Evolutionary conservation across 1,284 basidiomycete genomes (phyloP).

Genomic region (Ustilago lituana): DNA sequence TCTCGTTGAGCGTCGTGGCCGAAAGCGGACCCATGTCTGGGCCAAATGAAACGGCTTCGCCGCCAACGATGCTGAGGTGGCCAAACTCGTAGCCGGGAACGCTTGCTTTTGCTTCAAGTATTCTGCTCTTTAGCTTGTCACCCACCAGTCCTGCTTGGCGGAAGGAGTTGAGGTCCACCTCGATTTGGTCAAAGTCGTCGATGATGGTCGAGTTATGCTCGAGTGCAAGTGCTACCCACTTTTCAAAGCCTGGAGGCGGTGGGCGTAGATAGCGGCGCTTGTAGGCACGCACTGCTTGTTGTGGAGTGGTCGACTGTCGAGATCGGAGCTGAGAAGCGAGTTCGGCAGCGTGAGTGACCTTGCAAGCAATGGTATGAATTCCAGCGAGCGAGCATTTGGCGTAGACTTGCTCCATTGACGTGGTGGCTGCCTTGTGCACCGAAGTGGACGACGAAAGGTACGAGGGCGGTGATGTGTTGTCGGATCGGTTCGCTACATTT

Average conservation of each 20-base stretch:
- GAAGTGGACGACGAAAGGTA: conserved; percentile 15
- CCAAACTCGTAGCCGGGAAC: conserved; percentile 11
- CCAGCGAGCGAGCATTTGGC: conserved; percentile 3
- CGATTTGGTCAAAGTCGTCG: conserved; percentile 39
- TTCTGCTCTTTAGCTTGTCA: conserved; percentile 22
- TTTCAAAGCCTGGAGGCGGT: conserved; percentile 23
- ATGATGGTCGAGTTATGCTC: conserved; percentile 27
- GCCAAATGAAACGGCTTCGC: conserved; percentile 19
- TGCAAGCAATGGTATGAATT: conserved; percentile 31
- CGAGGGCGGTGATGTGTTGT: conserved; percentile 1
- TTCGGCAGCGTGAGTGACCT: conserved; percentile 19
- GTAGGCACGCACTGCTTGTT: conserved; percentile 24
- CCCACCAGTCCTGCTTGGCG: conserved; percentile 21
- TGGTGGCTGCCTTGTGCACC: conserved; percentile 1
- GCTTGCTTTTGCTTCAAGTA: conserved; percentile 21
- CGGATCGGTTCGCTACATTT: conserved; percentile 3
- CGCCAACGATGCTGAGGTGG: conserved; percentile 20
- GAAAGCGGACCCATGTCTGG: conserved; percentile 23
- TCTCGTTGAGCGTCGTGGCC: conserved; percentile 6
- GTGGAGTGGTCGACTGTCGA: conserved; percentile 19
- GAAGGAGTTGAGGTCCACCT: conserved; percentile 20
- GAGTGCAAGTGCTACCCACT: conserved; percentile 26
- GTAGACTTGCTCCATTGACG: conserved; percentile 9
- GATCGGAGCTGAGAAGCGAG: conserved; percentile 19
- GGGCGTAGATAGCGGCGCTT: conserved; percentile 19